A percentile compares a stretch with the other conserved stretches of the same genome.
phyloP scores from a whole-genome alignment of 176 grass and related monocot species.

The Triticum dicoccoides region DNA sequence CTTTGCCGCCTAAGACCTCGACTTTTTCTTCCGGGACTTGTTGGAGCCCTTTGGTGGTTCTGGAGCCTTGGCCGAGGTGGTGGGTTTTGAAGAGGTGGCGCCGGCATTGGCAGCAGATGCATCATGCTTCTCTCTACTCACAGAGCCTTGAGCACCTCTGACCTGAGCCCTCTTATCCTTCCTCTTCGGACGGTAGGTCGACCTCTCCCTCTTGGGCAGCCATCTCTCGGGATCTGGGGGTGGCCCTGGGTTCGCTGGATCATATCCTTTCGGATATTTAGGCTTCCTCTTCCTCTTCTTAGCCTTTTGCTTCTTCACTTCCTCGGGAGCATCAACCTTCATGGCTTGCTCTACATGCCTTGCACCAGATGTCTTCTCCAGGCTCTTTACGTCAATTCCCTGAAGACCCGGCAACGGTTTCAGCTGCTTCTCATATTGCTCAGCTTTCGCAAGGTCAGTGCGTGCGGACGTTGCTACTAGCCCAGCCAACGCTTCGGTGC shows the following conservation, averaged over 20 bases:
- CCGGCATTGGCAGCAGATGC: slow-evolving; percentile 11
- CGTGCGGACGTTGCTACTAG: slow-evolving; percentile 72
- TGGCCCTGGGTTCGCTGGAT: slow-evolving; percentile 79
- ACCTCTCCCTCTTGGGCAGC: slow-evolving; percentile 84
- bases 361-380: slow-evolving; percentile 84
- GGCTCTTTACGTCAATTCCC: slow-evolving; percentile 62
- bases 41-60: slow-evolving; percentile 56
- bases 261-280: slow-evolving; percentile 77
- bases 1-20: slow-evolving; percentile 47
- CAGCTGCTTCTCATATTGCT: slow-evolving; percentile 82
- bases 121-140: slow-evolving; percentile 72
- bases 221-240: slow-evolving; percentile 91
- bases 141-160: slow-evolving; percentile 84
- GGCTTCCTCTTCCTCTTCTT: slow-evolving; percentile 95
- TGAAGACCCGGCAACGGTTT: slow-evolving; percentile 77
- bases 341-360: slow-evolving; percentile 60
- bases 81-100: slow-evolving; percentile 34
- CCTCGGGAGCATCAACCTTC: slow-evolving; percentile 54
- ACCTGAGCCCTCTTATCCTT: slow-evolving; percentile 86
- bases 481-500: slow-evolving; percentile 70
- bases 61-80: slow-evolving; percentile 43
- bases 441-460: slow-evolving; percentile 76
- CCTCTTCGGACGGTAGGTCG: slow-evolving; percentile 89
- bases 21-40: slow-evolving; percentile 80
- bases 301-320: slow-evolving; percentile 71